Base-by-base conservation (phyloP, 257 asterid genomes). In the Penstemon newberryi region DNA sequence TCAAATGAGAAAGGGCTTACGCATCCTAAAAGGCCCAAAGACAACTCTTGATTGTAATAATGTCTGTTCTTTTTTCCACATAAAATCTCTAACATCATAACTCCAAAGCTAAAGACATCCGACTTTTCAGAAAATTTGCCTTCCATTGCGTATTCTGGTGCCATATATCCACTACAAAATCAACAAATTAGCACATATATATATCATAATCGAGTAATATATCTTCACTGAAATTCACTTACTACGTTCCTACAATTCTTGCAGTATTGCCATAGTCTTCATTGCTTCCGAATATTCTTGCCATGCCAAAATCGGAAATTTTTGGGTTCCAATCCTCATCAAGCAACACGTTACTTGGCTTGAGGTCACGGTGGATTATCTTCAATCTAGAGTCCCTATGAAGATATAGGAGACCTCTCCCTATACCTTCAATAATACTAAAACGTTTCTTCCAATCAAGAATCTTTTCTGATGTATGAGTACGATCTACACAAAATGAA, bases 291-390 rank as follows among this genome's bases (percentile, higher is more conserved):
- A 88, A 85, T 41, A 84, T 80, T 60, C 84, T 80, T 2, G 92
- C 95, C 86, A 82, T 78, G 9, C 92, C 95, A 39, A 88, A 88
- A 70, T 88, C 92, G 0, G 92, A 88, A 47, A 88, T 88, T 71
- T 84, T 88, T 0, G 92, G 92, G 71, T 82, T 83, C 86, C 83
- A 70, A 36, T 80, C 80, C 57, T 86, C 84, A 53, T 88, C 92
- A n/a, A 87, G 80, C 73, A 87, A 56, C 7, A 87, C 79, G 37
- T 85, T 87, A 60, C 88, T 82, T 13, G 92, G 78, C 60, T 87
- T 87, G 44, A 87, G 85, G 75, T 87, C 95, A 11, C 92, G 73
- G 40, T 87, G 92, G 50, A 87, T 82, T 65, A 85, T 83, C 65
- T 79, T 77, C 9, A 87, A 75, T 47, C 88, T 83, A 4, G 95